phyloP scores from a whole-genome alignment of 2,329 filamentous ascomycete genomes.

The Hypocrella siamensis region DNA sequence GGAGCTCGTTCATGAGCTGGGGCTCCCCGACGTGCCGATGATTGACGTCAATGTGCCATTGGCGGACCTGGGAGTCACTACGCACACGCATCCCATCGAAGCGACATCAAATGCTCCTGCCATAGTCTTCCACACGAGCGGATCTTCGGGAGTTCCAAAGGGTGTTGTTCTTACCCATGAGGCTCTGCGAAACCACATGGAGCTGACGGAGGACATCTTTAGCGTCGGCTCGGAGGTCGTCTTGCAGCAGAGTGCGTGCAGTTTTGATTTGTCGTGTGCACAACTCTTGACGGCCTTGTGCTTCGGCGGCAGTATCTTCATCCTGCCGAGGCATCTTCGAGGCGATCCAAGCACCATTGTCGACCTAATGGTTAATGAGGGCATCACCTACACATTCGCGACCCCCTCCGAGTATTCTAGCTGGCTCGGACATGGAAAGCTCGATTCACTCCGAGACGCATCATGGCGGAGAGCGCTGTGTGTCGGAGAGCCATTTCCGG shows the following conservation, averaged over 20 bases:
- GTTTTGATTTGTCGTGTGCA: conserved; percentile 24
- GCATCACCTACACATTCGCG: conserved; percentile 19
- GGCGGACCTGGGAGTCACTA: no score
- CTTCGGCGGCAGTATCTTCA: conserved; percentile 19
- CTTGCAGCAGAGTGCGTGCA: conserved; percentile 22
- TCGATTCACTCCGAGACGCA: no score
- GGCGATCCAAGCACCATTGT: conserved; percentile 18
- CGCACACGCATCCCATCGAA: no score
- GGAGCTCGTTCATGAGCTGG: no score
- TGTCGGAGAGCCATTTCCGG: conserved; percentile 4
- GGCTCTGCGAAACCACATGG: conserved; percentile 12
- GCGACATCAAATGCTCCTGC: no score
- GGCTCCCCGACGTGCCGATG: no score
- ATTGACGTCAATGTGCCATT: no score
- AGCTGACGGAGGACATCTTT: no score
- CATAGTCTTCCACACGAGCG: no score
- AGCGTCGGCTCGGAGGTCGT: conserved; percentile 10
- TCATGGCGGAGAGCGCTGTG: conserved; percentile 13
- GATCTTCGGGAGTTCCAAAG: conserved; percentile 22
- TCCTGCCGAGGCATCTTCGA: conserved; percentile 12
- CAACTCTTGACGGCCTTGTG: conserved; percentile 19
- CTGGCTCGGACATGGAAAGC: conserved; percentile 15
- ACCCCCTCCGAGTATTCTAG: conserved; percentile 24
- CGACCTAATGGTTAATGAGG: conserved; percentile 16
- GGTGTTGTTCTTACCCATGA: conserved; percentile 20